Percentiles rank a stretch among this genome's conserved stretches.
phyloP scores from a whole-genome alignment of 768 basidiomycete genomes.

The Mycena sanguinolenta region DNA sequence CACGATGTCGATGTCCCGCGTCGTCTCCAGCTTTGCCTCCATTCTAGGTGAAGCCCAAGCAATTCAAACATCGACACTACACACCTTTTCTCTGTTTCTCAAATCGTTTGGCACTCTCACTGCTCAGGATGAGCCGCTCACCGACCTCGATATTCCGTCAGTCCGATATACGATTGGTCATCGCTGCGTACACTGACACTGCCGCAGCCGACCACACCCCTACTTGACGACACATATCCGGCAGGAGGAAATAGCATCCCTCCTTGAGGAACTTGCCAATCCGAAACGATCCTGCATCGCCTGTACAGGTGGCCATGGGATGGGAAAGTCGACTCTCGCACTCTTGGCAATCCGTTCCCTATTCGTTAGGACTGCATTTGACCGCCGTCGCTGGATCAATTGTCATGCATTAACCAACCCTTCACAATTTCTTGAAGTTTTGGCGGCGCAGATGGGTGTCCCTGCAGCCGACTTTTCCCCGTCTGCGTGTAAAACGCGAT shows the following conservation, averaged over 20 bases:
- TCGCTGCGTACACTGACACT: slow-evolving; percentile 6
- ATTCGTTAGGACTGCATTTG: not conserved
- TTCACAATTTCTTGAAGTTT: not conserved
- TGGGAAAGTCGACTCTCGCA: slow-evolving; percentile 16
- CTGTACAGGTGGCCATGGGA: slow-evolving; percentile 23
- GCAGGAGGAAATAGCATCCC: slow-evolving; percentile 14
- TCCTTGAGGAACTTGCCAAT: slow-evolving; percentile 1
- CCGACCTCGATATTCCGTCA: slow-evolving; percentile 5
- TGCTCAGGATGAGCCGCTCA: not conserved
- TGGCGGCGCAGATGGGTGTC: slow-evolving; percentile 14
- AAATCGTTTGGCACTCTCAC: slow-evolving; percentile 9
- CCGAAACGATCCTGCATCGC: slow-evolving; percentile 19
- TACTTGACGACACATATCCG: slow-evolving; percentile 14
- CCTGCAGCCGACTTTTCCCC: not conserved
- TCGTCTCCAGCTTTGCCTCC: slow-evolving; percentile 4
- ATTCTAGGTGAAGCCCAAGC: slow-evolving; percentile 11
- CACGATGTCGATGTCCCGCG: not conserved
- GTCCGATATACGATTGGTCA: not conserved
- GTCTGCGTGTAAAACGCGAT: not conserved
- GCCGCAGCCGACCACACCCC: not conserved
- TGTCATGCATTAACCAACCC: slow-evolving; percentile 10
- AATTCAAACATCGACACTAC: slow-evolving; percentile 12
- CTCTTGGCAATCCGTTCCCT: slow-evolving; percentile 3
- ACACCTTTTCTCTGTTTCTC: slow-evolving; percentile 11
- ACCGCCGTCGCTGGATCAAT: slow-evolving; percentile 18